These are phyloP conservation scores for Trichoderma koningii DNA, from an alignment of 2,329 filamentous ascomycete genomes.

Conservation along the genomic window DNA sequence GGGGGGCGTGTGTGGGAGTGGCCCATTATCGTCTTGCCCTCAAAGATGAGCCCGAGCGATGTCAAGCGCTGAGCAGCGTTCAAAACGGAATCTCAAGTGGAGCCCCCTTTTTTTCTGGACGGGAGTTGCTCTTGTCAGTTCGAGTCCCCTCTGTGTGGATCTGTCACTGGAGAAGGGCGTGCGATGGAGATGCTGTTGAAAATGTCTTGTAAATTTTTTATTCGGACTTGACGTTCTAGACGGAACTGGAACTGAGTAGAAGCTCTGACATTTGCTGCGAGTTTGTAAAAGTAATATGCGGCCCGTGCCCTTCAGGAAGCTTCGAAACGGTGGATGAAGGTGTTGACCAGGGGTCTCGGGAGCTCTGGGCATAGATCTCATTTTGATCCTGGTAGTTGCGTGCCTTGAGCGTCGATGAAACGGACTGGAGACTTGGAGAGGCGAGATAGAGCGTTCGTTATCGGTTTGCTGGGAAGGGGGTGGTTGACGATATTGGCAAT, in stretches of 20 bases:
- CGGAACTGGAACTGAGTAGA: too few relatives aligned
- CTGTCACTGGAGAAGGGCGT: not conserved
- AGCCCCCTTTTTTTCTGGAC: not conserved
- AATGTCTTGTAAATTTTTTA: not conserved
- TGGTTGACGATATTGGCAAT: not conserved
- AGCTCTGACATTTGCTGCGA: too few relatives aligned
- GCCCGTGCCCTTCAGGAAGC: not conserved
- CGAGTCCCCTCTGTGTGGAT: not conserved
- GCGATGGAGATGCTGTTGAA: not conserved
- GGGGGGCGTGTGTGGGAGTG: not conserved
- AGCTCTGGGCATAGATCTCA: conserved; percentile 22
- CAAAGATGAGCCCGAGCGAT: conserved; percentile 19
- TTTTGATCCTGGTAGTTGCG: conserved; percentile 27
- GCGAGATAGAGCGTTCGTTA: conserved; percentile 7
- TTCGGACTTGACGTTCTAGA: not conserved
- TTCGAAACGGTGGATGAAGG: not conserved
- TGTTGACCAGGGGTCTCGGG: not conserved
- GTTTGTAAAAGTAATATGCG: too few relatives aligned
- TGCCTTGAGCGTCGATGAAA: not conserved
- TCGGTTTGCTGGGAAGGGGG: not conserved
- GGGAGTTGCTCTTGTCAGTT: not conserved
- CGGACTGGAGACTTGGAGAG: not conserved
- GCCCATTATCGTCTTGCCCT: conserved; percentile 1
- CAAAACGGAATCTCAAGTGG: conserved; percentile 22
- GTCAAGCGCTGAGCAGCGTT: conserved; percentile 13